Evolutionary conservation across 2,329 filamentous ascomycete genomes (phyloP).

Genomic region (Arthrocladium fulminans): DNA sequence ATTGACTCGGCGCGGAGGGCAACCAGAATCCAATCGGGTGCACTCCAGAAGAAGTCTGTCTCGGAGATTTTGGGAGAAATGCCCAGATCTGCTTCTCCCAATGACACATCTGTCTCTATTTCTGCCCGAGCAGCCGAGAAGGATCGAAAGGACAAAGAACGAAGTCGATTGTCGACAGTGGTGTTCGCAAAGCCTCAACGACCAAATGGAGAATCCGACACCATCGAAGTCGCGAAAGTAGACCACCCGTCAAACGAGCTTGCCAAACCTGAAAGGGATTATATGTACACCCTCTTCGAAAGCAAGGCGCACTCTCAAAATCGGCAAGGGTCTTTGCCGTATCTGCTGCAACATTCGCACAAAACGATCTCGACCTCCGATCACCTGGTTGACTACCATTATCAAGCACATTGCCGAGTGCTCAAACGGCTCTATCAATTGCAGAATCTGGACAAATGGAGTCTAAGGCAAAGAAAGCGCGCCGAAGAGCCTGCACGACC

Average conservation of each 20-base stretch:
- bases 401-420: conserved; percentile 80
- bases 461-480: conserved; percentile 77
- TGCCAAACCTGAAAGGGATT: conserved; percentile 54
- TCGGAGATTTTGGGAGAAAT: conserved; percentile 61
- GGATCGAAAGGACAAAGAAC: conserved; percentile 50
- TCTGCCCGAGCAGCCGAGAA: conserved; percentile 33
- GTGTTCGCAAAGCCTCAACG: conserved; percentile 63
- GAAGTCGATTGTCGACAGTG: conserved; percentile 61
- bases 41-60: conserved; percentile 62
- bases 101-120: conserved; percentile 26
- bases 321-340: conserved; percentile 48
- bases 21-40: conserved; percentile 60
- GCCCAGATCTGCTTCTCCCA: conserved; percentile 32
- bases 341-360: conserved; percentile 70
- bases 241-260: conserved; percentile 22
- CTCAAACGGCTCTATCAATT: conserved; percentile 79
- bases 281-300: conserved; percentile 56
- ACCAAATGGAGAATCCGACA: conserved; percentile 39
- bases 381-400: conserved; percentile 70
- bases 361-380: conserved; percentile 86
- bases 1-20: conserved; percentile 48
- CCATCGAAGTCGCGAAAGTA: conserved; percentile 29
- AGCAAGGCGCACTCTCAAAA: conserved; percentile 50
- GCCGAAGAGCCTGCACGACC: conserved; percentile 70
- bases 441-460: conserved; percentile 88